These are phyloP conservation scores for Domatiomyces catenatus DNA, from an alignment of 2,329 filamentous ascomycete species.

Conservation along the genomic window DNA sequence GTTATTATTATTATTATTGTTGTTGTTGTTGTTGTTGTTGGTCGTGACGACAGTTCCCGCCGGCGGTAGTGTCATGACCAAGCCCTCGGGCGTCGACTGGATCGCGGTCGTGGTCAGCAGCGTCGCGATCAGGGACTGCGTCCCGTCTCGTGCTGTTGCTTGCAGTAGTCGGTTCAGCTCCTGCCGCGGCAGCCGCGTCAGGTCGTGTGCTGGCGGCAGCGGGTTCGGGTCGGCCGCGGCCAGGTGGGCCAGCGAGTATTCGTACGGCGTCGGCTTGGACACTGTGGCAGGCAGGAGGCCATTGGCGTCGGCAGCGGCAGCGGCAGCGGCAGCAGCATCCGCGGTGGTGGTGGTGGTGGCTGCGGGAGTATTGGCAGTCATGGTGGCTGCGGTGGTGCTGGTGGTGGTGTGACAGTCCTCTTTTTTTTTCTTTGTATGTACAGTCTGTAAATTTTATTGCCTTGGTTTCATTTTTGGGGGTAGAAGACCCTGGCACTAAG, in stretches of 20 bases:
- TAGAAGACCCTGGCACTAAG: background rate
- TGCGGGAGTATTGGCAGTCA: background rate
- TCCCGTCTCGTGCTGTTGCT: constrained; percentile 67
- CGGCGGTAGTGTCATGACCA: constrained; percentile 63
- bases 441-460: too few species aligned
- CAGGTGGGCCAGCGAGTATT: constrained; percentile 79
- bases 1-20: constrained; percentile 17
- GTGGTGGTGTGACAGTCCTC: too few species aligned
- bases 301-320: too few species aligned
- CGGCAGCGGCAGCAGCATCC: background rate
- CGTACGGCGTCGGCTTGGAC: constrained; percentile 75
- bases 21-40: constrained; percentile 26
- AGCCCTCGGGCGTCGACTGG: constrained; percentile 46
- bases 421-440: too few species aligned
- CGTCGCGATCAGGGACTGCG: constrained; percentile 86
- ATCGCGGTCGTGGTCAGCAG: constrained; percentile 68
- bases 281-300: constrained; percentile 42
- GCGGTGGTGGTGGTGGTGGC: too few species aligned
- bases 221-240: constrained; percentile 80
- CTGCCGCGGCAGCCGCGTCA: constrained; percentile 15
- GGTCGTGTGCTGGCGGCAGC: constrained; percentile 39
- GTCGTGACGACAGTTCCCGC: constrained; percentile 22
- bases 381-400: too few species aligned
- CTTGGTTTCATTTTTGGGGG: too few species aligned
- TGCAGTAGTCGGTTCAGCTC: constrained; percentile 54